Percentiles rank a stretch among this genome's conserved stretches.
These are phyloP conservation scores for Nymphaea thermarum DNA, from an alignment of 164 flowering plant genomes.

Conservation along the genomic window DNA sequence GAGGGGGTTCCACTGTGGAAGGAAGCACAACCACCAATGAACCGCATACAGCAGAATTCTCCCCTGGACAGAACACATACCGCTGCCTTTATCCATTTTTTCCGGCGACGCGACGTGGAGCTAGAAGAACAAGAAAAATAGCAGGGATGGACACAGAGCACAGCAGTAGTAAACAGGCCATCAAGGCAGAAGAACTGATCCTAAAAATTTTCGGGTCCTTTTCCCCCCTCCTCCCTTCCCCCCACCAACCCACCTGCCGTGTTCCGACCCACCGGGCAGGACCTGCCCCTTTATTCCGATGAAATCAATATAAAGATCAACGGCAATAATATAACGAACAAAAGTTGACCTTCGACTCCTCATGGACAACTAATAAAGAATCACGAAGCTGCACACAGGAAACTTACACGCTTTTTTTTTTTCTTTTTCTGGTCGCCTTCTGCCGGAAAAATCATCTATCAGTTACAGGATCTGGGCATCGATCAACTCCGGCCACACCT, in stretches of 20 bases:
- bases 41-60: background rate
- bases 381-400: constrained; percentile 15
- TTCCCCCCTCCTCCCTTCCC: background rate
- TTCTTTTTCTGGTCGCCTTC: background rate
- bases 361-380: constrained; percentile 30
- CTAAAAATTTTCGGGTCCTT: no score
- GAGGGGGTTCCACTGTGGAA: constrained; percentile 1
- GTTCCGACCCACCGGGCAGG: constrained; percentile 4
- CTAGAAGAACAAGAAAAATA: background rate
- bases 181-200: no score
- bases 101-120: background rate
- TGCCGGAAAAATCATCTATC: background rate
- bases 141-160: background rate
- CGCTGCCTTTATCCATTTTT: background rate
- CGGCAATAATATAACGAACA: constrained; percentile 17
- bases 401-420: background rate
- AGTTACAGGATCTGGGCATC: constrained; percentile 5
- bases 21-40: background rate
- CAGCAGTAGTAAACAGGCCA: background rate
- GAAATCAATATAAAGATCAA: constrained; percentile 17
- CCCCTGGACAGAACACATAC: background rate
- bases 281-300: constrained; percentile 18
- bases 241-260: background rate
- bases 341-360: constrained; percentile 11
- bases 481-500: constrained; percentile 6